Evolutionary conservation across 257 asterid species (phyloP).

Genomic region (Solanum pinnatisectum): DNA sequence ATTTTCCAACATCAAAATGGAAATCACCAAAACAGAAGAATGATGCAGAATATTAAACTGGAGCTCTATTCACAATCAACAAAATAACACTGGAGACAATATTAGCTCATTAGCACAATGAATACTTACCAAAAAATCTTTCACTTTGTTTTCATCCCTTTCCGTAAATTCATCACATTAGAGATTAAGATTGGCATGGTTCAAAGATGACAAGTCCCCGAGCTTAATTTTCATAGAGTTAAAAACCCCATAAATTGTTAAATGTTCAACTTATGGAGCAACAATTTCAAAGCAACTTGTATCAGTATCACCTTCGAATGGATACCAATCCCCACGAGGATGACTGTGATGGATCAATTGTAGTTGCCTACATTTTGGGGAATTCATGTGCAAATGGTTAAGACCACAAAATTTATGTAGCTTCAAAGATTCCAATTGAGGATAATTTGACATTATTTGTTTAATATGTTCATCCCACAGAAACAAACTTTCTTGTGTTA

Average conservation of each 20-base stretch:
- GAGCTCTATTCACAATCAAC: neutral
- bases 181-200: neutral
- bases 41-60: neutral
- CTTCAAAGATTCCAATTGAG: neutral
- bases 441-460: neutral
- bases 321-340: neutral
- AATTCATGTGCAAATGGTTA: neutral
- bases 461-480: neutral
- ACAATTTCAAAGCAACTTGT: no score
- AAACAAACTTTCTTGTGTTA: neutral
- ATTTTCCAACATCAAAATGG: neutral
- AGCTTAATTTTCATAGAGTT: neutral
- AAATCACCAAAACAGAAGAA: neutral
- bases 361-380: neutral
- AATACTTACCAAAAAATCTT: neutral
- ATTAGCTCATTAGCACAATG: neutral
- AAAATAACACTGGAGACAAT: neutral
- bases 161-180: neutral
- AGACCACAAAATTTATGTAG: neutral
- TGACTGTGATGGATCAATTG: neutral
- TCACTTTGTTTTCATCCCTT: neutral
- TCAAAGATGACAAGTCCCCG: neutral
- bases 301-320: neutral
- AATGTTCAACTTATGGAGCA: no score
- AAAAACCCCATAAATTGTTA: neutral